Base-by-base conservation (phyloP, 495 filamentous ascomycete genomes). In the Trichoderma reesei region DNA sequence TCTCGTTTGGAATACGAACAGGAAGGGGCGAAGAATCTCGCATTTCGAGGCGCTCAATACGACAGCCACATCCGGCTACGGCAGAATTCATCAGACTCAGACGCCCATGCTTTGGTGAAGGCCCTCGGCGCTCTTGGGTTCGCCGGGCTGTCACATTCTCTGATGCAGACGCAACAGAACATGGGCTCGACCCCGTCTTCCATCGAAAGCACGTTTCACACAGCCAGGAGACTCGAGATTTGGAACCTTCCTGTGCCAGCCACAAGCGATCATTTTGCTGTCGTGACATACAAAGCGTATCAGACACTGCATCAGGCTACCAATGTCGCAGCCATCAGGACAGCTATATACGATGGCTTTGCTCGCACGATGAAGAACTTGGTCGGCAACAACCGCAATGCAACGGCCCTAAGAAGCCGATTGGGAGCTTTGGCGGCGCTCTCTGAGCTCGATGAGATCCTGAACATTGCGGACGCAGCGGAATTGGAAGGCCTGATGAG, bases 21-120 rank as follows among this genome's bases (percentile, higher is more conserved):
- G 54, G 86, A 94, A 66, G 92, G 92, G 0, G 80, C 86, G 67
- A 96, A 96, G 70, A 93, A 89, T 63, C 83, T 98, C 44, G 84
- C 93, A 16, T 96, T 96, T 67, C 88, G 92, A 46, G 90, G 91
- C 34, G 95, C 95, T n/a, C 87, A 90, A 61, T 89, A 92, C 65
- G 92, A 98, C 71, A 93, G 87, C 68, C 86, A 92, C 60, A 80
- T 96, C 59, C 82, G 88, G 37, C 77, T 71, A 20, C 67, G 72
- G 38, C 75, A 80, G 39, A 64, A 74, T 41, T 68, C 73, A 0
- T 73, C 76, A 9, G 65, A 69, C 6, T 62, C 72, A 20, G 84
- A 85, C 69, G 74, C 73, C 0, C 76, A 79, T 62, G 78, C 75
- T 0, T 68, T 90, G 33, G 81, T 91, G 11, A 83, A 84, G 48